A percentile compares a stretch with the other conserved stretches of the same genome.
Evolutionary conservation across 371 early-diverging fungal genomes (phyloP).

Genomic region (Phascolomyces articulosus): DNA sequence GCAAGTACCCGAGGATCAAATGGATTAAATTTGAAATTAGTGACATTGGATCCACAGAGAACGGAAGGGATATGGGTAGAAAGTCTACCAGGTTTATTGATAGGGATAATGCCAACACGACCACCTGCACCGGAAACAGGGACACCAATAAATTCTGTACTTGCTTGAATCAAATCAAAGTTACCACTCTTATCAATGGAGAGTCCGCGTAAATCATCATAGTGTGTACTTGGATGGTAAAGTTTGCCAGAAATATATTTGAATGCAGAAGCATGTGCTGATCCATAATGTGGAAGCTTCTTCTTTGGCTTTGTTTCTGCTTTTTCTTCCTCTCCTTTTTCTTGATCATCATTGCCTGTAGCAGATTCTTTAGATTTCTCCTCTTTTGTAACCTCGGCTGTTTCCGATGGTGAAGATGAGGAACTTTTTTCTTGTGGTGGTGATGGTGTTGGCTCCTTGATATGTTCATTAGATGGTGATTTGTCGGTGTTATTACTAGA

Average conservation of each 20-base stretch:
- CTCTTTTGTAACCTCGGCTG: too few species aligned
- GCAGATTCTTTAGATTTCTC: neutral
- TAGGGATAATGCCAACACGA: slow-evolving; percentile 72
- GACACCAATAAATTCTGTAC: slow-evolving; percentile 65
- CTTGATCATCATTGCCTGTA: neutral
- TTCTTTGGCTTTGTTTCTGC: slow-evolving; percentile 12
- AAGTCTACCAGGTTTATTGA: slow-evolving; percentile 68
- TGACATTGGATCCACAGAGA: slow-evolving; percentile 58
- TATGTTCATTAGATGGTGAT: neutral
- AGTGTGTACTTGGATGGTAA: slow-evolving; percentile 64
- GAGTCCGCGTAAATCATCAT: slow-evolving; percentile 66
- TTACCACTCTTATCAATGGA: slow-evolving; percentile 72
- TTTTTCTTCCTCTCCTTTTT: neutral
- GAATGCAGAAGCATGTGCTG: slow-evolving; percentile 44
- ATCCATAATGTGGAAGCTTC: slow-evolving; percentile 30
- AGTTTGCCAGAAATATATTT: slow-evolving; percentile 71
- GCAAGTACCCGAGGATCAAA: slow-evolving; percentile 64
- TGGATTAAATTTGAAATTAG: slow-evolving; percentile 71
- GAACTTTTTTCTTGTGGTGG: too few species aligned
- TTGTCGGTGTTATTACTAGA: neutral
- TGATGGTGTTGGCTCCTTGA: neutral
- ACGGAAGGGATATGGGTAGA: slow-evolving; percentile 65
- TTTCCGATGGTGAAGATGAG: too few species aligned
- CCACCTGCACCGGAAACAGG: slow-evolving; percentile 84
- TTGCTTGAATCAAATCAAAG: slow-evolving; percentile 64